phyloP scores from a whole-genome alignment of 1,284 basidiomycete genomes.

The Moniliella sp. region DNA sequence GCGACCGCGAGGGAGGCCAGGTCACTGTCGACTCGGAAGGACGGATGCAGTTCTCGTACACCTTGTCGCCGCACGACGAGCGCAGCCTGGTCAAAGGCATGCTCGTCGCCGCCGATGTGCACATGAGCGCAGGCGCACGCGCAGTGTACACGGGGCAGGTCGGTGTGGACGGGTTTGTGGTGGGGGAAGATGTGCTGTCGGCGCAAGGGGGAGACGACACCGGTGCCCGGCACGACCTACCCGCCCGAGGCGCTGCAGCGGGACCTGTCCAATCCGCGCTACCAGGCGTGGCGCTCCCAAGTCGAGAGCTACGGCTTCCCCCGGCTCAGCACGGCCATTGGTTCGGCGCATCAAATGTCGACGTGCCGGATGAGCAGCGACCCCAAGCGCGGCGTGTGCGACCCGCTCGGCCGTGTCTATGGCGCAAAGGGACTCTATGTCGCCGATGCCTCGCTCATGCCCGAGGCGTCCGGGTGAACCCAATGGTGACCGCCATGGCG shows the following conservation, averaged over 20 bases:
- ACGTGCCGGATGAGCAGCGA: constrained; percentile 35
- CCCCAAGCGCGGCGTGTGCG: constrained; percentile 31
- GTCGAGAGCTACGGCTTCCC: constrained; percentile 13
- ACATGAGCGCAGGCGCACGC: constrained; percentile 35
- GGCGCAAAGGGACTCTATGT: constrained; percentile 36
- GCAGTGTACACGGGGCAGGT: constrained; percentile 34
- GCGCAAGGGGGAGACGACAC: constrained; percentile 10
- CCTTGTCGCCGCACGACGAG: constrained; percentile 33
- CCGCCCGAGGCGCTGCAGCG: constrained; percentile 14
- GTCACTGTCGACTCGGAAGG: constrained; percentile 34
- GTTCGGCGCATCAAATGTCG: constrained; percentile 35
- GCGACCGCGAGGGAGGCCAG: constrained; percentile 31
- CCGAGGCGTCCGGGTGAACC: constrained; percentile 38
- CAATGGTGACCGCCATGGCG: constrained; percentile 36
- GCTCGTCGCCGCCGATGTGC: constrained; percentile 33
- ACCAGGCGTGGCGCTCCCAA: constrained; percentile 24
- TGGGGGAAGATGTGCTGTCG: constrained; percentile 2
- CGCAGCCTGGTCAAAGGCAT: constrained; percentile 33
- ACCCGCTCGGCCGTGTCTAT: constrained; percentile 36
- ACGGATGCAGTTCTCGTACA: constrained; percentile 35
- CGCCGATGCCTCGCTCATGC: constrained; percentile 36
- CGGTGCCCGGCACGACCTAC: constrained; percentile 15
- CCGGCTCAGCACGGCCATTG: constrained; percentile 11
- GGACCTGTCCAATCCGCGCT: constrained; percentile 16
- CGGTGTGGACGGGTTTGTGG: constrained; percentile 18